phyloP scores from a whole-genome alignment of 805 yeast genomes.

The Zygosaccharomyces rouxii region DNA sequence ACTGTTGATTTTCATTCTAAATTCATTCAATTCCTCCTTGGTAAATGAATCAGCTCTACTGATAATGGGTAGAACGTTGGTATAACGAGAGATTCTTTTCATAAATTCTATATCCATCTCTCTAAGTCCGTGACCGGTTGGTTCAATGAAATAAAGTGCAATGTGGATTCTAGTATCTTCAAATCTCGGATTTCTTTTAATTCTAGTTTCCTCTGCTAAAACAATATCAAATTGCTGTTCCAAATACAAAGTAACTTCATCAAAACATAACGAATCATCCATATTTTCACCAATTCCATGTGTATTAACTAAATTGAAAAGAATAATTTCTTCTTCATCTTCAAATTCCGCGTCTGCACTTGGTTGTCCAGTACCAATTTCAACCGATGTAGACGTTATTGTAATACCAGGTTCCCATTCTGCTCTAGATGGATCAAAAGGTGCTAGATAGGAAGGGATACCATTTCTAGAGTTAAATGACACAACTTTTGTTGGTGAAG shows the following conservation, averaged over 20 bases:
- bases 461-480: conserved; percentile 60
- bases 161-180: conserved; percentile 75
- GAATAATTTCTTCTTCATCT: conserved; percentile 38
- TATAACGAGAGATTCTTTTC: conserved; percentile 66
- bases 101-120: conserved; percentile 70
- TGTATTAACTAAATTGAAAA: conserved; percentile 62
- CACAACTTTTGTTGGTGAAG: conserved; percentile 37
- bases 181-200: conserved; percentile 78
- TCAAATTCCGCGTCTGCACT: conserved; percentile 8
- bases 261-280: conserved; percentile 63
- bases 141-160: conserved; percentile 65
- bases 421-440: conserved; percentile 58
- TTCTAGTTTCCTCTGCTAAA: conserved; percentile 81
- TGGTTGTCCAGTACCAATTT: conserved; percentile 24
- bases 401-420: conserved; percentile 71
- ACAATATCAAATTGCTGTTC: conserved; percentile 76
- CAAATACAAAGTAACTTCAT: conserved; percentile 60
- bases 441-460: conserved; percentile 53
- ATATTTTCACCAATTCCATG: conserved; percentile 79
- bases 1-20: conserved; percentile 54
- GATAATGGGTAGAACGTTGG: conserved; percentile 68
- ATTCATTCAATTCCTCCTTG: conserved; percentile 49
- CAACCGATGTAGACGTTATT: conserved; percentile 45
- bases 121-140: conserved; percentile 73
- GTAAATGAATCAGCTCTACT: conserved; percentile 72